phyloP scores from a whole-genome alignment of 225 moss, liverwort and hornwort genomes.

The Sphagnum tenellum region DNA sequence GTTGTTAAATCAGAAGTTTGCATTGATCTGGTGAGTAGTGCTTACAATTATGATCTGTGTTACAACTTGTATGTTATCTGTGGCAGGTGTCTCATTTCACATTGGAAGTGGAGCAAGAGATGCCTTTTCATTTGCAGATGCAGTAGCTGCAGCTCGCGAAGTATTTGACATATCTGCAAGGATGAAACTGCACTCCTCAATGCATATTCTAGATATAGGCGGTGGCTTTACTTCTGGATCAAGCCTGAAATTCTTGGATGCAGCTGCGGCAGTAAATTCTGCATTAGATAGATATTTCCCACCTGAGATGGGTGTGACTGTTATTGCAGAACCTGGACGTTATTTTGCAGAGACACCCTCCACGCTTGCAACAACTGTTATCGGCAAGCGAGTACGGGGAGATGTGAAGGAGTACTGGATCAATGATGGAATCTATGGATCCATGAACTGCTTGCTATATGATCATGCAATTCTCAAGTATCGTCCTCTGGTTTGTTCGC shows the following conservation, averaged over 20 bases:
- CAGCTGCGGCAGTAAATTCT: slow-evolving; percentile 24
- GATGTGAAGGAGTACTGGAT: slow-evolving; percentile 23
- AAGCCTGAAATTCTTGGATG: slow-evolving; percentile 14
- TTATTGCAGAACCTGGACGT: slow-evolving; percentile 30
- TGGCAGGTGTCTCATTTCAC: slow-evolving; percentile 17
- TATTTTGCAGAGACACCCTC: slow-evolving; percentile 30
- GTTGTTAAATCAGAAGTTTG: too few species aligned
- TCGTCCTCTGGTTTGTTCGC: slow-evolving; percentile 5
- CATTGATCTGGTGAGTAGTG: too few species aligned
- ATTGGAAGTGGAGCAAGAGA: slow-evolving; percentile 34
- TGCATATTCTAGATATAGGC: slow-evolving; percentile 26
- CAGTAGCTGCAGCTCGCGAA: slow-evolving; percentile 14
- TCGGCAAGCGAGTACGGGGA: slow-evolving; percentile 20
- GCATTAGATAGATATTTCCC: slow-evolving; percentile 25
- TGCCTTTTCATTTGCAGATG: slow-evolving; percentile 15
- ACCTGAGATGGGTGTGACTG: slow-evolving; percentile 14
- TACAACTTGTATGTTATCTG: too few species aligned
- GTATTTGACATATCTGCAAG: slow-evolving; percentile 16
- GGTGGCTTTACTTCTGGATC: slow-evolving; percentile 25
- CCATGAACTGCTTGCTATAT: slow-evolving; percentile 28
- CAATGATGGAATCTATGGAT: slow-evolving; percentile 32
- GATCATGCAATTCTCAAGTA: slow-evolving; percentile 15
- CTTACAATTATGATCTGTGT: too few species aligned
- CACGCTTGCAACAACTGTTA: slow-evolving; percentile 25
- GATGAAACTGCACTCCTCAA: slow-evolving; percentile 4